Evolutionary conservation across 2,329 filamentous ascomycete genomes (phyloP).

Genomic region (Sporothrix humicola): DNA sequence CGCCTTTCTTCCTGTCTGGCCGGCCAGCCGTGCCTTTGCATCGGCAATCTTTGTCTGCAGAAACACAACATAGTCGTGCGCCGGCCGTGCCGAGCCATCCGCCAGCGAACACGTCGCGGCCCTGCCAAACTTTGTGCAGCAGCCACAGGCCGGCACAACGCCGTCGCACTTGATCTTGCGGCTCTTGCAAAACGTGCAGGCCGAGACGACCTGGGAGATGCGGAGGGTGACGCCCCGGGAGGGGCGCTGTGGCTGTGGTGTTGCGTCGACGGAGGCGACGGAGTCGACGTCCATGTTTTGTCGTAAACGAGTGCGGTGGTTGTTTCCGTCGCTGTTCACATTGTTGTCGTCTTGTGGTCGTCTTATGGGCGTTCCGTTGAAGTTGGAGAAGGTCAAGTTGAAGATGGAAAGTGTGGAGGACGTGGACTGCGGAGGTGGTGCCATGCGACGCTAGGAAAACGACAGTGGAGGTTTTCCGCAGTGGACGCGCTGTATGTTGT

Average conservation of each 20-base stretch:
- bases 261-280: background rate
- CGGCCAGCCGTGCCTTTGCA: constrained; percentile 20
- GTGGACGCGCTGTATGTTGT: background rate
- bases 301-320: background rate
- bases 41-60: constrained; percentile 37
- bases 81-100: constrained; percentile 29
- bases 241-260: background rate
- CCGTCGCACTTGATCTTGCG: constrained; percentile 42
- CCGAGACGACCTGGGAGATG: constrained; percentile 39
- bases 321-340: background rate
- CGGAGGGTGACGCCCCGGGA: constrained; percentile 20
- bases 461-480: background rate
- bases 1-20: background rate
- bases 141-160: constrained; percentile 37
- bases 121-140: constrained; percentile 40
- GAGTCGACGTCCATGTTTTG: constrained; percentile 16
- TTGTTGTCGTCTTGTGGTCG: background rate
- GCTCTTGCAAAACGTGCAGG: constrained; percentile 40
- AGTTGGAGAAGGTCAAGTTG: background rate
- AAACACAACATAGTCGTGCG: constrained; percentile 39
- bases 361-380: constrained; percentile 22
- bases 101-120: constrained; percentile 38
- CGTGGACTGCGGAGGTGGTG: background rate
- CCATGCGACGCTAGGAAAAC: background rate
- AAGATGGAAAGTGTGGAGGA: background rate